Conservation (phyloP, 2,329 filamentous ascomycete species). For the Microascus cirrosus region DNA sequence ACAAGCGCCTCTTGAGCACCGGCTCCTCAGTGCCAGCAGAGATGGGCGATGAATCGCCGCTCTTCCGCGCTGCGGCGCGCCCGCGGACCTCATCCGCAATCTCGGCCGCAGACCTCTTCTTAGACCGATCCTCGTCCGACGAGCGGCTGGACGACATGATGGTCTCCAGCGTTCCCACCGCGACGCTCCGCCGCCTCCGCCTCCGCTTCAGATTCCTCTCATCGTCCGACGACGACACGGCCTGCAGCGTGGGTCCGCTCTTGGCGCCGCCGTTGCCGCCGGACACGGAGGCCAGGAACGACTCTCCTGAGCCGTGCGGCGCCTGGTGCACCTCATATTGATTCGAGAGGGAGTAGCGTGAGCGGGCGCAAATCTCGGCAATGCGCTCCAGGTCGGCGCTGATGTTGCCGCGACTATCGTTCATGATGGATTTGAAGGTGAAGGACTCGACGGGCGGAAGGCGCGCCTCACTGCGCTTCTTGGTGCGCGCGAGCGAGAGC, state of each 20-base stretch:
- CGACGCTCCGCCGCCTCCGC: slow-evolving; percentile 36
- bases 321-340: slow-evolving; percentile 56
- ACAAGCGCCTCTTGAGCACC: not conserved
- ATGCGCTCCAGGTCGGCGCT: slow-evolving; percentile 51
- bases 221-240: slow-evolving; percentile 43
- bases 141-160: slow-evolving; percentile 57
- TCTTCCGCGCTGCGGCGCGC: slow-evolving; percentile 23
- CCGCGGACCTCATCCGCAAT: slow-evolving; percentile 43
- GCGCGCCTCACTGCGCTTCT: not conserved
- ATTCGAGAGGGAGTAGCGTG: slow-evolving; percentile 53
- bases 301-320: slow-evolving; percentile 46
- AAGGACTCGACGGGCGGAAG: slow-evolving; percentile 53
- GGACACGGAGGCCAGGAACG: slow-evolving; percentile 25
- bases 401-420: slow-evolving; percentile 32
- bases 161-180: slow-evolving; percentile 53
- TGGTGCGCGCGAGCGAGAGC: not conserved
- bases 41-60: slow-evolving; percentile 16
- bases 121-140: slow-evolving; percentile 50
- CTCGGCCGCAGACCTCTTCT: slow-evolving; percentile 46
- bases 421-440: slow-evolving; percentile 53
- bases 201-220: slow-evolving; percentile 26
- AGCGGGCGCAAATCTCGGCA: slow-evolving; percentile 55
- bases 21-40: slow-evolving; percentile 14
- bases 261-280: slow-evolving; percentile 11
- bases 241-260: slow-evolving; percentile 41